These are phyloP conservation scores for Priceomyces fermenticarens DNA, from an alignment of 805 yeast genomes.

Conservation along the genomic window DNA sequence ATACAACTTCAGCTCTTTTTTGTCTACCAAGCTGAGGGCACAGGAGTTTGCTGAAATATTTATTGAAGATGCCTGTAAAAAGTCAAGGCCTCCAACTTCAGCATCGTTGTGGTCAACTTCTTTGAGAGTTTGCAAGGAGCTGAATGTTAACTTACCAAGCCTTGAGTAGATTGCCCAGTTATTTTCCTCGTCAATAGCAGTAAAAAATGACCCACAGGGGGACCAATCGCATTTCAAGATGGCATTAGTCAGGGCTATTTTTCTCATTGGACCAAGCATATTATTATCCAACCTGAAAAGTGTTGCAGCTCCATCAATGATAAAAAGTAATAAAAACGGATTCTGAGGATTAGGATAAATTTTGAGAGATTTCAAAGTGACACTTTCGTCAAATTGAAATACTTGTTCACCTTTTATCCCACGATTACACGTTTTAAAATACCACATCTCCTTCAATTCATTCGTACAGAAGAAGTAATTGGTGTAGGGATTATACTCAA, in stretches of 20 bases:
- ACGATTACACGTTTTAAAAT: conserved; percentile 10
- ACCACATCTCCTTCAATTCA: conserved; percentile 24
- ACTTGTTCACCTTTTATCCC: conserved; percentile 14
- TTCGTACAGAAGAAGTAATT: conserved; percentile 29
- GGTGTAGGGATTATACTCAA: conserved; percentile 23
- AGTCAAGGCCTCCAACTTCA: conserved; percentile 13
- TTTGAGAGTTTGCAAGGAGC: conserved; percentile 18
- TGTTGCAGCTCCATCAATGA: conserved; percentile 5
- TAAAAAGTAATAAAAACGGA: conserved; percentile 15
- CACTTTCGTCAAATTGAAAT: conserved; percentile 1
- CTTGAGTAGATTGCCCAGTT: conserved; percentile 32
- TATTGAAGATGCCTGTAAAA: conserved; percentile 22
- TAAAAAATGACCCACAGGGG: conserved; percentile 33
- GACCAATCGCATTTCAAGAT: conserved; percentile 26
- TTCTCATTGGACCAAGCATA: conserved; percentile 3
- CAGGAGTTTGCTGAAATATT: conserved; percentile 25
- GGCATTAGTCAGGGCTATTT: conserved; percentile 6
- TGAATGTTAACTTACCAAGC: conserved; percentile 31
- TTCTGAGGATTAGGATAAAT: conserved; percentile 22
- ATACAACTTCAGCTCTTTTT: conserved; percentile 15
- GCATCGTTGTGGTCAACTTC: conserved; percentile 18
- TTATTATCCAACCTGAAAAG: conserved; percentile 9
- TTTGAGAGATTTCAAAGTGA: background rate
- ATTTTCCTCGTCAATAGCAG: conserved; percentile 15
- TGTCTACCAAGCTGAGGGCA: conserved; percentile 11